A percentile compares a stretch with the other conserved stretches of the same genome.
Conservation (phyloP, 805 yeast species). For the Metschnikowia lunata region DNA sequence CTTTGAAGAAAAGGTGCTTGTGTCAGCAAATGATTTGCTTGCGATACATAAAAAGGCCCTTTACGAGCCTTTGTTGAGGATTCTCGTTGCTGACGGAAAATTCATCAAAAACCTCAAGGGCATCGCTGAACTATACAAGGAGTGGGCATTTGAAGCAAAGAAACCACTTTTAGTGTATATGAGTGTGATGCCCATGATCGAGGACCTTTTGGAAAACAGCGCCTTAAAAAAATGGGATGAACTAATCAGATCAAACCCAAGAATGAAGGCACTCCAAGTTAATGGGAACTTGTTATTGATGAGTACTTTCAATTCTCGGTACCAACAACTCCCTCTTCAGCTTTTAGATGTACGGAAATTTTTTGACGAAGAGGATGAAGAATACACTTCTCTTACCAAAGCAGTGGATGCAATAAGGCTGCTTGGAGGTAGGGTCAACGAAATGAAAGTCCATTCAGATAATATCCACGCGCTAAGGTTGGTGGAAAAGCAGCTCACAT, state of each 20-base stretch:
- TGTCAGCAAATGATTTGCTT: slow-evolving; percentile 52
- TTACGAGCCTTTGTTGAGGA: slow-evolving; percentile 53
- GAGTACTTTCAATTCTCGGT: slow-evolving; percentile 42
- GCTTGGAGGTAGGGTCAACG: slow-evolving; percentile 58
- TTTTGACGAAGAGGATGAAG: slow-evolving; percentile 43
- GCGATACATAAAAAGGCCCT: slow-evolving; percentile 50
- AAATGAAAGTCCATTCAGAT: slow-evolving; percentile 56
- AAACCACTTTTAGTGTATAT: slow-evolving; percentile 57
- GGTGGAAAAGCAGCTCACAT: slow-evolving; percentile 49
- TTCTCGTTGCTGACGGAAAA: slow-evolving; percentile 60
- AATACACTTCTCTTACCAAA: slow-evolving; percentile 45
- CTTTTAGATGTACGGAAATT: slow-evolving; percentile 52
- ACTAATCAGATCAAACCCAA: slow-evolving; percentile 47
- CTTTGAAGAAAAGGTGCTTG: slow-evolving; percentile 57
- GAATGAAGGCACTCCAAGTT: slow-evolving; percentile 42
- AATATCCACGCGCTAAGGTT: slow-evolving; percentile 51
- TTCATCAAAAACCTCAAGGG: slow-evolving; percentile 47
- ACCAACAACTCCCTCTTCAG: slow-evolving; percentile 56
- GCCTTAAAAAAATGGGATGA: slow-evolving; percentile 56
- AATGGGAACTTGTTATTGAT: slow-evolving; percentile 37
- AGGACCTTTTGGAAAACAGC: slow-evolving; percentile 49
- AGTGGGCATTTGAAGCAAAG: slow-evolving; percentile 60
- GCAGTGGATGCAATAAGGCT: slow-evolving; percentile 53
- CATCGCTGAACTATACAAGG: slow-evolving; percentile 56
- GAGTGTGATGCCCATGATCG: slow-evolving; percentile 54